Evolutionary conservation across 2,329 filamentous ascomycete genomes (phyloP).

Genomic region (Botrytis byssoidea): DNA sequence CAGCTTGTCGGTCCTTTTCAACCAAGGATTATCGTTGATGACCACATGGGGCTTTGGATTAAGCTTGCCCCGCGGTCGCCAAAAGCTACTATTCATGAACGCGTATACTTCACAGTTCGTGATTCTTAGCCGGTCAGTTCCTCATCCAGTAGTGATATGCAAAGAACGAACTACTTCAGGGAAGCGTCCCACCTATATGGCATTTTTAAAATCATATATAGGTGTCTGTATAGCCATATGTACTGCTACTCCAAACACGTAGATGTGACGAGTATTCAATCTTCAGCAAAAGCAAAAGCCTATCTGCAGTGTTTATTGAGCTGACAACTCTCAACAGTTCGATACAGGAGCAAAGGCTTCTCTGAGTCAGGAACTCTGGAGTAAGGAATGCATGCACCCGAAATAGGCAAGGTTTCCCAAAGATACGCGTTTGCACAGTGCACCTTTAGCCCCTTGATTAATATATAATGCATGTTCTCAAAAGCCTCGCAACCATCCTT

Average conservation of each 20-base stretch:
- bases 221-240: neutral
- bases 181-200: neutral
- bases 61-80: conserved; percentile 24
- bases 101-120: neutral
- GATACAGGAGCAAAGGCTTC: neutral
- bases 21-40: conserved; percentile 31
- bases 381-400: conserved; percentile 10
- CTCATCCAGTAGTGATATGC: conserved; percentile 4
- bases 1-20: conserved; percentile 20
- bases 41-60: conserved; percentile 25
- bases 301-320: conserved; percentile 4
- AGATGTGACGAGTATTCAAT: conserved; percentile 12
- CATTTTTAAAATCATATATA: conserved; percentile 7
- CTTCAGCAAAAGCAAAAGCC: conserved; percentile 12
- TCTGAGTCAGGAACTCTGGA: conserved; percentile 8
- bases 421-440: conserved; percentile 14
- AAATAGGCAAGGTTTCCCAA: conserved; percentile 15
- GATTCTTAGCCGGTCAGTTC: neutral
- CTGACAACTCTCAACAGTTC: neutral
- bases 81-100: conserved; percentile 17
- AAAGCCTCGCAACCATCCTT: conserved; percentile 12
- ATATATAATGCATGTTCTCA: conserved; percentile 17
- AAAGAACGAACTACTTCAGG: neutral
- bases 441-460: conserved; percentile 19
- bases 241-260: conserved; percentile 13